Conservation (phyloP, 73 alveolate genomes). For the Paraurostyla sp. region DNA sequence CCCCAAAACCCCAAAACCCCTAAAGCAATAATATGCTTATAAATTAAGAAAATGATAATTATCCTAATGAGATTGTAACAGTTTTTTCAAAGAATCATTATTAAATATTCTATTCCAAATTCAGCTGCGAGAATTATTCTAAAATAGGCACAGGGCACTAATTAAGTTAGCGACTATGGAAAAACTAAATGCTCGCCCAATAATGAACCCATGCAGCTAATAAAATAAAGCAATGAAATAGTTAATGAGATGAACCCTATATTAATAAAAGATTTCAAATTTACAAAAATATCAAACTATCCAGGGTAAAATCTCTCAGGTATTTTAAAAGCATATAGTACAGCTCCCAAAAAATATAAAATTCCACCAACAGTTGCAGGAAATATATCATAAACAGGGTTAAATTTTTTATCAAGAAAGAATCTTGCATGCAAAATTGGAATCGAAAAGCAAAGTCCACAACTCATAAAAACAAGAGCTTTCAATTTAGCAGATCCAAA, state of each 20-base stretch:
- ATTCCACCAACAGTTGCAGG: slow-evolving; percentile 78
- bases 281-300: slow-evolving; percentile 85
- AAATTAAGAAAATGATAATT: no score
- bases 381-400: background rate
- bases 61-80: no score
- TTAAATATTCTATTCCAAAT: no score
- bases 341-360: slow-evolving; percentile 71
- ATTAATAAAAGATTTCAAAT: background rate
- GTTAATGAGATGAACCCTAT: slow-evolving; percentile 56
- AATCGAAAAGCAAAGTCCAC: no score
- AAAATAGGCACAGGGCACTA: slow-evolving; percentile 65
- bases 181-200: slow-evolving; percentile 46
- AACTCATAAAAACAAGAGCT: no score
- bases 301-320: slow-evolving; percentile 93
- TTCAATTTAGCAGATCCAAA: no score
- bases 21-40: no score
- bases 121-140: no score
- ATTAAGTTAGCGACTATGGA: slow-evolving; percentile 20
- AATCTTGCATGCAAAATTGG: slow-evolving; percentile 61
- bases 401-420: background rate
- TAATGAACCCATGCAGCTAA: slow-evolving; percentile 66
- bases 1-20: no score
- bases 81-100: no score
- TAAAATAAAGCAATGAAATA: slow-evolving; percentile 60
- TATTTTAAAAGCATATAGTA: slow-evolving; percentile 80